phyloP scores from a whole-genome alignment of 768 basidiomycete species.

The Termitomyces sp. region DNA sequence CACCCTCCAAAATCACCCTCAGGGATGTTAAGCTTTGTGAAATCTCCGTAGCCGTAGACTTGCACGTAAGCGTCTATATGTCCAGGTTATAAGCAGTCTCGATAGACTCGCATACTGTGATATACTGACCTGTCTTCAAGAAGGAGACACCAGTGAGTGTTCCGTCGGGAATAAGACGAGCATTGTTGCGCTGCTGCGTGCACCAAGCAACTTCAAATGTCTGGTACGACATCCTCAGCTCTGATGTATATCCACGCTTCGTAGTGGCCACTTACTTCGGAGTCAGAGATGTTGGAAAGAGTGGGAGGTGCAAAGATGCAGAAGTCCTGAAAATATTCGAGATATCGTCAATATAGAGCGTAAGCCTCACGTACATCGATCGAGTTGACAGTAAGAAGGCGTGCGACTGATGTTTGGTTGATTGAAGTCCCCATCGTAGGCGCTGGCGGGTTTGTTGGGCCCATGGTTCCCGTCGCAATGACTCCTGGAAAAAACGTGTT shows the following conservation, averaged over 20 bases:
- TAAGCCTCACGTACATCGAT: slow-evolving; percentile 29
- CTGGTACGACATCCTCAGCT: slow-evolving; percentile 15
- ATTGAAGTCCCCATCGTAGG: slow-evolving; percentile 35
- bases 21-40: slow-evolving; percentile 38
- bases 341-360: background rate
- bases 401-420: slow-evolving; percentile 38
- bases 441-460: slow-evolving; percentile 35
- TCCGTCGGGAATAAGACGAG: slow-evolving; percentile 43
- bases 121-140: slow-evolving; percentile 32
- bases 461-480: slow-evolving; percentile 39
- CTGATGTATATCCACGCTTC: background rate
- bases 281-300: slow-evolving; percentile 29
- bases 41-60: slow-evolving; percentile 38
- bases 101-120: background rate
- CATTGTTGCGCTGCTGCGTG: slow-evolving; percentile 39
- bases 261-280: slow-evolving; percentile 27
- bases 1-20: slow-evolving; percentile 38
- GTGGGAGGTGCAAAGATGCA: slow-evolving; percentile 40
- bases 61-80: slow-evolving; percentile 37
- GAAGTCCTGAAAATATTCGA: slow-evolving; percentile 28
- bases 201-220: slow-evolving; percentile 45
- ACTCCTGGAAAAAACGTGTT: slow-evolving; percentile 29
- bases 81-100: background rate
- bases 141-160: slow-evolving; percentile 37
- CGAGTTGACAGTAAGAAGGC: slow-evolving; percentile 36